phyloP scores from a whole-genome alignment of 805 yeast genomes.

The Blastobotrys parvus region DNA sequence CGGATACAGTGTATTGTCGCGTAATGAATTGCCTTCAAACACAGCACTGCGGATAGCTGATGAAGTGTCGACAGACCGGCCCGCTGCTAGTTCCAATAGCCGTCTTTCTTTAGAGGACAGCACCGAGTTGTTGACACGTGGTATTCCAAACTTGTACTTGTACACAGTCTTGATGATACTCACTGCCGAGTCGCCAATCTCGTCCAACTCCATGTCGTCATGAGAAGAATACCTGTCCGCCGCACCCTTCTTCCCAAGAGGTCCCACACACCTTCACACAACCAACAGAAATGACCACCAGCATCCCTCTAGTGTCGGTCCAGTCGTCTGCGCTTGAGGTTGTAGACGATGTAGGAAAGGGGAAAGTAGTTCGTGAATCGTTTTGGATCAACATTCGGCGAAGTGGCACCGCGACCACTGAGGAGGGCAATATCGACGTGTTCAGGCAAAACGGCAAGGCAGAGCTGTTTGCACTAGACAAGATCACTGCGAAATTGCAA shows the following conservation, averaged over 20 bases:
- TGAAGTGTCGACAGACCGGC: background rate
- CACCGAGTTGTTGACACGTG: slow-evolving; percentile 5
- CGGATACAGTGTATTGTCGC: background rate
- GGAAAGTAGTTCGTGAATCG: slow-evolving; percentile 5
- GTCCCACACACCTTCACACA: no score
- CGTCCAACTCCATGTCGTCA: background rate
- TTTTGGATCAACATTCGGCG: background rate
- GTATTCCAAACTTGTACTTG: slow-evolving; percentile 10
- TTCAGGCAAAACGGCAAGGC: background rate
- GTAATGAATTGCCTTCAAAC: background rate
- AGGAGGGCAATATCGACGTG: background rate
- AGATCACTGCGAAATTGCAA: background rate
- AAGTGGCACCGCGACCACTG: background rate
- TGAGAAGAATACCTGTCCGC: no score
- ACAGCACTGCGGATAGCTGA: background rate
- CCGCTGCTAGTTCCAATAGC: slow-evolving; percentile 2
- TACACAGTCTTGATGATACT: slow-evolving; percentile 2
- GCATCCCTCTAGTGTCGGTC: slow-evolving; percentile 25
- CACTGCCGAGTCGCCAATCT: slow-evolving; percentile 1
- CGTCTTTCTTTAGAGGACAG: slow-evolving; percentile 8
- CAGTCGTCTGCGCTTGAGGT: slow-evolving; percentile 42
- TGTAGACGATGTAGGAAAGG: slow-evolving; percentile 31
- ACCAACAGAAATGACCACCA: slow-evolving; percentile 2
- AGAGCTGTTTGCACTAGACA: slow-evolving; percentile 10
- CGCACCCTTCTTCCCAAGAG: no score